Conservation (phyloP, 306 rosid species). For the Vigna reflexopilosa region DNA sequence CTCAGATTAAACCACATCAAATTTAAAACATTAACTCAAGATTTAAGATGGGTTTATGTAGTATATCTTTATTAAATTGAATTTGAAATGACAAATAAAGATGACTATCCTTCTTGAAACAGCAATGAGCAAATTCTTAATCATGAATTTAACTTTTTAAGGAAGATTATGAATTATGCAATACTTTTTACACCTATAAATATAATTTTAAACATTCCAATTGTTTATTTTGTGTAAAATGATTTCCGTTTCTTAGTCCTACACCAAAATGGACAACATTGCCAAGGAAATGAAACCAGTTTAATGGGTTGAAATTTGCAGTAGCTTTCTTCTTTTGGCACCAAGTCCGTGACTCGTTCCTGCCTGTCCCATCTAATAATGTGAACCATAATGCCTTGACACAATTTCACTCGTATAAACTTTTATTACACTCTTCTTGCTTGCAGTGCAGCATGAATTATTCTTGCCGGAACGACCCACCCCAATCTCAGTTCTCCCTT, state of each 20-base stretch:
- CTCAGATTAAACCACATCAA: not conserved
- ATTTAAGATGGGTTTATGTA: not conserved
- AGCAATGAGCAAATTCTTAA: not conserved
- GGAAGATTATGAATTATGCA: not conserved
- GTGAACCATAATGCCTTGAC: not conserved
- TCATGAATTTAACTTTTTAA: not conserved
- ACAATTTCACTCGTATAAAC: conserved; percentile 5
- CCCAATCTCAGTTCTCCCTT: not conserved
- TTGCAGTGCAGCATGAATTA: not conserved
- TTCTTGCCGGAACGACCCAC: not conserved
- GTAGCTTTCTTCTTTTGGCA: not conserved
- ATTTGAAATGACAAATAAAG: not conserved
- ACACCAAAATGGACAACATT: not conserved
- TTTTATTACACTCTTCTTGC: not conserved
- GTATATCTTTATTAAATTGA: not conserved
- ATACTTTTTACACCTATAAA: conserved; percentile 7
- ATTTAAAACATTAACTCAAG: conserved; percentile 16
- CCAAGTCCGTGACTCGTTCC: not conserved
- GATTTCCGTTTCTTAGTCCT: conserved; percentile 1
- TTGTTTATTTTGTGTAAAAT: conserved; percentile 14
- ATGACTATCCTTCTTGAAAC: not conserved
- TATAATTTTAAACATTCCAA: not conserved
- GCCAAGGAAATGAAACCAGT: not conserved
- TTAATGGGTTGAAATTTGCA: not conserved
- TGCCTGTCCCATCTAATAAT: not conserved